These are phyloP conservation scores for Sporothrix luriei DNA, from an alignment of 2,329 filamentous ascomycete genomes.

Conservation along the genomic window DNA sequence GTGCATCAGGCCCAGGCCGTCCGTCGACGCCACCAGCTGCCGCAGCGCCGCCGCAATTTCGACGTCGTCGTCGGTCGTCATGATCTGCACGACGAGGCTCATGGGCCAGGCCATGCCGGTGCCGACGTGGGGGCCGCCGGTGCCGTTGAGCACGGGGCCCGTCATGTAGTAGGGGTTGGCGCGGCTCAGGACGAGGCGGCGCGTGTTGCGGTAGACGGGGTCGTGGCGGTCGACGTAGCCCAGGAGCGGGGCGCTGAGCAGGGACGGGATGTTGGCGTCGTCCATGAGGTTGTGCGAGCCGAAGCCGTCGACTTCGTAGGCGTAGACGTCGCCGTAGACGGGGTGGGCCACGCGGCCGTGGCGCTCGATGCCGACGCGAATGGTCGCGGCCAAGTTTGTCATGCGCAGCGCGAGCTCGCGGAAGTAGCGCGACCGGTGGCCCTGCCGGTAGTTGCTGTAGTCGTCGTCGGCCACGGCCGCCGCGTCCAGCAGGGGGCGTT, in stretches of 20 bases:
- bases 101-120: slow-evolving; percentile 72
- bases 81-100: slow-evolving; percentile 67
- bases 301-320: slow-evolving; percentile 73
- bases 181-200: slow-evolving; percentile 44
- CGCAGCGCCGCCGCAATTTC: slow-evolving; percentile 59
- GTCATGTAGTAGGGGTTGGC: slow-evolving; percentile 71
- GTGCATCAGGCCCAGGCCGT: slow-evolving; percentile 65
- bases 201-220: slow-evolving; percentile 63
- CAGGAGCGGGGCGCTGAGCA: slow-evolving; percentile 62
- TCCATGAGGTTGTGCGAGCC: slow-evolving; percentile 65
- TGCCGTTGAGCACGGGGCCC: slow-evolving; percentile 52
- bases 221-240: slow-evolving; percentile 60
- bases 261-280: slow-evolving; percentile 66
- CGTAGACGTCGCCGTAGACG: slow-evolving; percentile 49
- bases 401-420: slow-evolving; percentile 28
- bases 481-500: background rate
- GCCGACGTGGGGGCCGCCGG: slow-evolving; percentile 40
- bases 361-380: slow-evolving; percentile 35
- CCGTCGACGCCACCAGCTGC: slow-evolving; percentile 60
- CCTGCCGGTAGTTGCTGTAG: slow-evolving; percentile 25
- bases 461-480: background rate
- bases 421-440: slow-evolving; percentile 28
- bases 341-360: slow-evolving; percentile 33
- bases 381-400: slow-evolving; percentile 26
- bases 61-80: slow-evolving; percentile 64